Evolutionary conservation across 495 filamentous ascomycete species (phyloP), one percentile per base, ranked within the genome.

Genomic region (Podospora australis): DNA sequence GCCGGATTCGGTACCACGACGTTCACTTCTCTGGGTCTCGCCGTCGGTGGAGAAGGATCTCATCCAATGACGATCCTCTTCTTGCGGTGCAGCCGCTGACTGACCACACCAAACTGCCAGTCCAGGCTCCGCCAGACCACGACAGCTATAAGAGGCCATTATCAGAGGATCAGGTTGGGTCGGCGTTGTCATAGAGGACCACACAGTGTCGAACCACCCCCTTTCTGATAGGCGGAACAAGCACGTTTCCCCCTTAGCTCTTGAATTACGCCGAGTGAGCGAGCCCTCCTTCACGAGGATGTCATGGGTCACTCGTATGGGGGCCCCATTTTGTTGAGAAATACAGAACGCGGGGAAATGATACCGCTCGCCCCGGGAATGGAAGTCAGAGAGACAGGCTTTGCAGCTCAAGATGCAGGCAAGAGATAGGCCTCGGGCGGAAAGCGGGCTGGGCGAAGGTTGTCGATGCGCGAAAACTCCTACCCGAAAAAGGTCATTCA

Each of bases 1-100:
- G 38, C 44, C 44, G 43, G 54, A 56, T 53, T 62, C 56, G 58
- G 44, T 64, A 59, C 61, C 61, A 57, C 30, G 36, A 46, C 50
- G 39, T 36, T 41, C n/a, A 45, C 48, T 49, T 42, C 44, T 53
- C 43, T 57, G 58, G 58, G 36, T 62, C 44, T 54, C 38, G 26
- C 44, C 44, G 35, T 35, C 41, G 49, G 53, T 54, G 53, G 55
- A 50, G 54, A 54, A 48, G 20, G 1, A 32, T 40, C 28, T 21
- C 47, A 42, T 50, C 59, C 60, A 58, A 63, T 60, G 43, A 36
- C 47, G 43, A 32, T 36, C 20, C 23, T 40, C 51, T 32, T n/a
- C 3, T 43, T 24, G 25, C 29, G 38, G 34, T 54, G 45, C 48
- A 39, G 42, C 49, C 45, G 29, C 49, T 50, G 55, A 49, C 22